Evolutionary conservation across 2,329 filamentous ascomycete species (phyloP), one percentile per base, ranked within the genome.

Genomic region (Ascocoryne sarcoides): DNA sequence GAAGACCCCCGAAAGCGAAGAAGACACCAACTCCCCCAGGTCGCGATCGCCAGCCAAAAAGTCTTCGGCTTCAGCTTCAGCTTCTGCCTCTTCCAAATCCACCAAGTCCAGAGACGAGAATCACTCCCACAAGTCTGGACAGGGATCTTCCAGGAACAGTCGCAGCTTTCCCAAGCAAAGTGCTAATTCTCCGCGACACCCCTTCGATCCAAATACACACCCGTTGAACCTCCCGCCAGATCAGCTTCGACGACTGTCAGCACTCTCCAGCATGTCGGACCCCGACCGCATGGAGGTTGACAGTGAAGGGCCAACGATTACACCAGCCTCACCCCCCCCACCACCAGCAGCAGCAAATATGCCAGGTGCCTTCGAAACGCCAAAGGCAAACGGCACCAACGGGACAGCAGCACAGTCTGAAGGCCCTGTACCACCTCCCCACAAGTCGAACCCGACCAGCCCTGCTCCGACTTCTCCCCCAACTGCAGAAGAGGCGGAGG

Each of bases 191-290:
- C 47, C 51, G 17, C 53, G 49, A 41, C 67, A 72, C 48, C 65
- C 64, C 53, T 64, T 69, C 57, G 79, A 85, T 59, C 70, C 71
- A 49, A 76, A 90, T 60, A 82, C 79, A 2, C 89, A 95, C 62
- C 90, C 90, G 29, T 74, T 95, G 38, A 95, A 95, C 58, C 76
- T 94, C 16, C 87, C 83, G 2, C 88, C 88, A 34, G 88, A 95
- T 67, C 82, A 95, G 71, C 76, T 87, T 57, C 83, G 84, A 62
- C 79, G 85, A 47, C 65, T 84, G 43, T 86, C 82, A 36, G 73
- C 72, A 52, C 71, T 87, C 47, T 81, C 80, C 49, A 71, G 67
- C 57, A 71, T 71, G 65, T 65, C 68, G 41, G 65, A 69, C 47
- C 60, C 62, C 40, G 62, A 63, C 55, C 79, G 82, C 44, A 88